Base-by-base conservation (phyloP, 2,329 filamentous ascomycete species). In the Zasmidium citrigriseum region DNA sequence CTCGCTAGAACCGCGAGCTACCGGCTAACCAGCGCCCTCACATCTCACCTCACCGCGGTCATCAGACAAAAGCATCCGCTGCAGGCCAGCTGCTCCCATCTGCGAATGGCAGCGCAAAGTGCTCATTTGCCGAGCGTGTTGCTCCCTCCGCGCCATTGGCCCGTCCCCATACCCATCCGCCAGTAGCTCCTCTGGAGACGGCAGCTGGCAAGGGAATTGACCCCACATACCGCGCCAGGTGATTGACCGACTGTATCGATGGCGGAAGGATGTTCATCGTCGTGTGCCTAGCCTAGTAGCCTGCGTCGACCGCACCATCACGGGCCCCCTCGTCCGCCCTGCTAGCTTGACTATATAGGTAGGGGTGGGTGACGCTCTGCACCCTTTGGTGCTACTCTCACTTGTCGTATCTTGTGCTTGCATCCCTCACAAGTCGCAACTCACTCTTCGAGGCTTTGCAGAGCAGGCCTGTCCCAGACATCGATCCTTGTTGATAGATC, bases 121-220 rank as follows among this genome's bases (percentile, higher is more conserved):
- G 22, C 54, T 54, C 58, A 64, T 63, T 61, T 63, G 57, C 58
- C 57, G 56, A 59, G 34, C 45, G 22, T 23, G 34, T 50, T 52
- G 55, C 52, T 52, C 27, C 51, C 50, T 51, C 20, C 23, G 44
- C 49, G 47, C 57, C 34, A 65, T 67, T 67, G 61, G 63, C 56
- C 53, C 54, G 46, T 56, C 54, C 53, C 59, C 41, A 52, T 50
- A 22, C 27, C 49, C 55, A 22, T 52, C 29, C 50, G 21, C 50
- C n/a, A 7, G 44, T 38, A 21, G 49, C 49, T 7, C 55, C 54
- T 46, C 46, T 45, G 48, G 54, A 52, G 46, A 49, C 21, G 46
- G 46, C 22, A 49, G 34, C 34, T n/a, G n/a, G n/a, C n/a, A n/a
- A n/a, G n/a, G n/a, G n/a, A n/a, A n/a, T n/a, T n/a, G n/a, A 41